Evolutionary conservation across 768 basidiomycete genomes (phyloP), one percentile per base, ranked within the genome.

Genomic region (Suillus variegatus): DNA sequence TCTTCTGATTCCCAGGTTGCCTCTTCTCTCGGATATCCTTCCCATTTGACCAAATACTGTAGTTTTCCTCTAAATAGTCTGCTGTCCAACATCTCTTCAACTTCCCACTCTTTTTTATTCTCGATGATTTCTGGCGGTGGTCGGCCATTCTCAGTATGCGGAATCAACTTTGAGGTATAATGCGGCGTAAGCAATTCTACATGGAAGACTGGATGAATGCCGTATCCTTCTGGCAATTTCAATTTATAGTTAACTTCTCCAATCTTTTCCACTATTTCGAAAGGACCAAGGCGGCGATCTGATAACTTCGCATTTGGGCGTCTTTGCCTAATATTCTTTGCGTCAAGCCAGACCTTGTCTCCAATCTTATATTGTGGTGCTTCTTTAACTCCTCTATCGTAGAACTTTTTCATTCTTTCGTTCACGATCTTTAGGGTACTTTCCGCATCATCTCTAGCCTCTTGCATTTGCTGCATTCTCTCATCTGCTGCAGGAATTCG

Each of bases 271-370:
- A n/a, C 9, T 47, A 47, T n/a, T n/a, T 47, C n/a, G 0, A 47
- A 47, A 10, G 46, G 20, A 2, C n/a, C 46, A 10, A n/a, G n/a
- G 10, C 10, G 9, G 0, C 4, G 8, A 47, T n/a, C n/a, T 3
- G 46, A n/a, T 1, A 47, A 4, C 4, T 47, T 47, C 3, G 2
- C 8, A 12, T 8, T 47, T 2, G n/a, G 46, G 10, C 9, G 46
- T 9, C 71, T 64, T 0, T 67, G 70, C 0, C 41, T 25, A 6
- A 78, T 64, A 61, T 77, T 62, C 9, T 25, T 58, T 0, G 64
- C 69, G 22, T 73, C 68, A 0, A 78, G 58, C 67, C 68, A 76
- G 0, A 76, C 75, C 28, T 58, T 64, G 55, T 76, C 72, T 14
- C 73, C 72, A 0, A 40, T 40, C 13, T 68, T 54, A 49, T 71